These are phyloP conservation scores for Penicillium maclennaniae DNA, from an alignment of 495 filamentous ascomycete species.

Conservation along the genomic window DNA sequence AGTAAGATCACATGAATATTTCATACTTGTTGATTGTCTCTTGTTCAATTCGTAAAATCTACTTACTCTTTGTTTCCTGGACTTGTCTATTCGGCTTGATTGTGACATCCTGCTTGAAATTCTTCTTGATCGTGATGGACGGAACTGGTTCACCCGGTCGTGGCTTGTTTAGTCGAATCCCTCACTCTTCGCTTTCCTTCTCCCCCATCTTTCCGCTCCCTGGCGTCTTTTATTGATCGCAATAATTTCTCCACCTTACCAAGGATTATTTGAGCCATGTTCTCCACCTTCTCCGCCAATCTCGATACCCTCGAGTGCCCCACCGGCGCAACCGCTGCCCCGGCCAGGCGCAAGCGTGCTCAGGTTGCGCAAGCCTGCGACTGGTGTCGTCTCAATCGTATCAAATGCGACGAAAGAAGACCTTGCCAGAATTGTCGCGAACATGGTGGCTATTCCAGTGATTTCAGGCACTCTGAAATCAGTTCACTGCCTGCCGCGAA, in stretches of 20 bases:
- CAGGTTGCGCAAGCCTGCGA: slow-evolving; percentile 48
- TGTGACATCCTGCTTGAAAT: too few species aligned
- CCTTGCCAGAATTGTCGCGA: slow-evolving; percentile 45
- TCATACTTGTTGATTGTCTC: not conserved
- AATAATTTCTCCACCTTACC: too few species aligned
- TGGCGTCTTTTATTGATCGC: too few species aligned
- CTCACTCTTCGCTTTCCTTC: too few species aligned
- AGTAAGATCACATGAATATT: not conserved
- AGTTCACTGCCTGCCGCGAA: slow-evolving; percentile 23
- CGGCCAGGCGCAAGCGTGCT: slow-evolving; percentile 14
- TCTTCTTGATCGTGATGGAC: too few species aligned
- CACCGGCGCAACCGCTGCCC: not conserved
- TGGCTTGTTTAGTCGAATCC: too few species aligned
- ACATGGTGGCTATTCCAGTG: slow-evolving; percentile 37
- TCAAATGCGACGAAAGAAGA: slow-evolving; percentile 43
- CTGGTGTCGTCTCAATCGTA: slow-evolving; percentile 44
- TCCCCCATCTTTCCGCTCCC: too few species aligned
- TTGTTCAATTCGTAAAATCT: too few species aligned
- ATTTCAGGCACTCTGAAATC: slow-evolving; percentile 23
- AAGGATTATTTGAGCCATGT: slow-evolving; percentile 3
- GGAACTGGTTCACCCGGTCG: too few species aligned
- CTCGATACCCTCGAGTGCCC: not conserved
- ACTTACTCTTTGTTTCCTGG: too few species aligned
- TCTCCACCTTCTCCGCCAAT: slow-evolving; percentile 8
- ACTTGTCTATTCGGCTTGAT: too few species aligned